Evolutionary conservation across 148 eudicot species (phyloP).

Genomic region (Rhododendron henanense): DNA sequence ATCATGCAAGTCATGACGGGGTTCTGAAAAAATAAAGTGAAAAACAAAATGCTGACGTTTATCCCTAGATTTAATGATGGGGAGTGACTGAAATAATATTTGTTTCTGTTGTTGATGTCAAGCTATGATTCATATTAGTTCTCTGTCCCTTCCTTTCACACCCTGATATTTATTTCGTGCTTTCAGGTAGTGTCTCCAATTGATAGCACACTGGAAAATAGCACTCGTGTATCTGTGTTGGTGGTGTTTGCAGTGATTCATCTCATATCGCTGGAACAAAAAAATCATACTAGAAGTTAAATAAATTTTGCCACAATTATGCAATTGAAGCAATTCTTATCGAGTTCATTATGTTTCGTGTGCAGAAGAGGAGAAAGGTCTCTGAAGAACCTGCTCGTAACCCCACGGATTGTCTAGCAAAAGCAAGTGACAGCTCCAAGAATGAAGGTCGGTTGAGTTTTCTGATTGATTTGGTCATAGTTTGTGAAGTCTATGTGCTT

Average conservation of each 20-base stretch:
- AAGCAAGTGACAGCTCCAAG: conserved; percentile 28
- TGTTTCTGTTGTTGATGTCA: neutral
- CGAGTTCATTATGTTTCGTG: neutral
- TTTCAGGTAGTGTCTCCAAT: no score
- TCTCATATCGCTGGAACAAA: neutral
- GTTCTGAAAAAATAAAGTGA: neutral
- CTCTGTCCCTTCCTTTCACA: no score
- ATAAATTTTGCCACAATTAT: neutral
- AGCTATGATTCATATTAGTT: neutral
- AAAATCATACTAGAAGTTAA: no score
- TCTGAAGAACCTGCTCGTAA: conserved; percentile 23
- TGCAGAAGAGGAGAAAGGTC: conserved; percentile 46
- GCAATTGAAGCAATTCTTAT: neutral
- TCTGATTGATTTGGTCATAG: neutral
- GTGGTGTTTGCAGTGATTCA: neutral
- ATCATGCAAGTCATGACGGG: neutral
- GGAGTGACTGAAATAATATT: neutral
- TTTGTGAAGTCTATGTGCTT: neutral
- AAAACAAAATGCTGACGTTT: neutral
- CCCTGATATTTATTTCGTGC: neutral
- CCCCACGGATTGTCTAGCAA: conserved; percentile 49
- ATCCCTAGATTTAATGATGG: neutral
- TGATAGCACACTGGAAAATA: no score
- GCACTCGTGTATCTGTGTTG: neutral
- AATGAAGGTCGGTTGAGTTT: conserved; percentile 32